A percentile compares a stretch with the other conserved stretches of the same genome.
phyloP scores from a whole-genome alignment of 805 yeast species.

The Saturnispora diversa region DNA sequence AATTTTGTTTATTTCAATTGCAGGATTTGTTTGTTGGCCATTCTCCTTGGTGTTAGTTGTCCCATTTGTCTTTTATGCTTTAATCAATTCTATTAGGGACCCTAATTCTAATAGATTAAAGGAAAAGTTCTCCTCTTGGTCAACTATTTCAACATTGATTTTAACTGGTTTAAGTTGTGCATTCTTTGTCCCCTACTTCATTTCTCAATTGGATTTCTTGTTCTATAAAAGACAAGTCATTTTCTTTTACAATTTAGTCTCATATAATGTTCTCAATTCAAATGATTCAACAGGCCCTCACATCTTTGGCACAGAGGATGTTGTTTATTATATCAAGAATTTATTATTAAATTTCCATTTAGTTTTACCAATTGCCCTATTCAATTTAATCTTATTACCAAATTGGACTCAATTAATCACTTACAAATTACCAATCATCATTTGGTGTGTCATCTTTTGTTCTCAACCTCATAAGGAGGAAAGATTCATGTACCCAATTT shows the following conservation, averaged over 20 bases:
- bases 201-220: conserved; percentile 43
- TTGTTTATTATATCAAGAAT: conserved; percentile 61
- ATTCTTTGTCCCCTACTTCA: conserved; percentile 16
- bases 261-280: conserved; percentile 71
- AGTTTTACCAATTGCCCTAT: conserved; percentile 35
- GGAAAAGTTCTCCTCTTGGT: conserved; percentile 5
- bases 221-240: conserved; percentile 54
- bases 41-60: conserved; percentile 58
- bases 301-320: conserved; percentile 82
- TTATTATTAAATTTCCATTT: conserved; percentile 67
- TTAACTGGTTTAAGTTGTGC: conserved; percentile 17
- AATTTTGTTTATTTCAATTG: conserved; percentile 44
- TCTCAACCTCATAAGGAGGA: conserved; percentile 90
- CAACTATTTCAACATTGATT: conserved; percentile 14
- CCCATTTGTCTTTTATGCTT: conserved; percentile 44
- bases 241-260: conserved; percentile 75
- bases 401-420: conserved; percentile 18
- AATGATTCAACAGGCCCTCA: conserved; percentile 73
- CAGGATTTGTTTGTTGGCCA: conserved; percentile 89
- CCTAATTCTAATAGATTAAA: conserved; percentile 12
- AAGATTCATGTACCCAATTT: conserved; percentile 79
- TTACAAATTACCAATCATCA: conserved; percentile 26
- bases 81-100: conserved; percentile 11
- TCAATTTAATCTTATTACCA: conserved; percentile 28
- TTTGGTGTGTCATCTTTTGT: conserved; percentile 65